phyloP scores from a whole-genome alignment of 2,329 filamentous ascomycete genomes.

The Sordariomycetes sp. region DNA sequence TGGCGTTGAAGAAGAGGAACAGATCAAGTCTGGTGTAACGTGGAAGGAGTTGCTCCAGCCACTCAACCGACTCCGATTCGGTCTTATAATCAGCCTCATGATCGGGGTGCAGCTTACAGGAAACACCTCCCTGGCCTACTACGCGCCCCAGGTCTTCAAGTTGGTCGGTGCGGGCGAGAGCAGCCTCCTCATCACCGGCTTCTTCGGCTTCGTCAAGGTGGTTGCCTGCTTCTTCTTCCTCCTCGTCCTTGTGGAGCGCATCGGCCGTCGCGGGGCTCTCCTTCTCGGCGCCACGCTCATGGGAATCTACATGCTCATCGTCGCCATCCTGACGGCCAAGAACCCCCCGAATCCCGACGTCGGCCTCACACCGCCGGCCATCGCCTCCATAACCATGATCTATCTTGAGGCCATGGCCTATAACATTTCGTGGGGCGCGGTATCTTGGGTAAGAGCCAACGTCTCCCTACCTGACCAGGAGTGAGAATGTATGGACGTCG shows the following conservation, averaged over 20 bases:
- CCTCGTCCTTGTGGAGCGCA: constrained; percentile 35
- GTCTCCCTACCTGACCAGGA: background rate
- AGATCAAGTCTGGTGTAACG: constrained; percentile 30
- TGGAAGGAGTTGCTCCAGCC: constrained; percentile 34
- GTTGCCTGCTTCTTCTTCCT: constrained; percentile 33
- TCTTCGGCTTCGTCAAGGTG: constrained; percentile 42
- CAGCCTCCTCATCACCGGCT: constrained; percentile 37
- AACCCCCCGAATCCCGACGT: constrained; percentile 24
- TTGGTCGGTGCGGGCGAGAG: constrained; percentile 34
- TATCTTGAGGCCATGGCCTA: constrained; percentile 40
- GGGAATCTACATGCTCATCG: constrained; percentile 41
- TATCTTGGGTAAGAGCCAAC: constrained; percentile 29
- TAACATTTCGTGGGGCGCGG: constrained; percentile 39
- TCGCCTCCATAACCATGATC: constrained; percentile 37
- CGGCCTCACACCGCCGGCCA: constrained; percentile 24
- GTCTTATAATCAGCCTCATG: constrained; percentile 33
- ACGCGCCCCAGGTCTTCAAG: constrained; percentile 39
- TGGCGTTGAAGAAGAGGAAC: constrained; percentile 34
- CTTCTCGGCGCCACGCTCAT: constrained; percentile 36
- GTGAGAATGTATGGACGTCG: background rate
- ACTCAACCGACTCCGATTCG: constrained; percentile 33
- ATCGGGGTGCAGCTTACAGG: constrained; percentile 32
- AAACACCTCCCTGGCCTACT: constrained; percentile 39
- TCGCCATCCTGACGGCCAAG: constrained; percentile 33
- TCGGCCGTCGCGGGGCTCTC: constrained; percentile 37